Evolutionary conservation across 768 basidiomycete genomes (phyloP).

Genomic region (Lactifluus piperatus): DNA sequence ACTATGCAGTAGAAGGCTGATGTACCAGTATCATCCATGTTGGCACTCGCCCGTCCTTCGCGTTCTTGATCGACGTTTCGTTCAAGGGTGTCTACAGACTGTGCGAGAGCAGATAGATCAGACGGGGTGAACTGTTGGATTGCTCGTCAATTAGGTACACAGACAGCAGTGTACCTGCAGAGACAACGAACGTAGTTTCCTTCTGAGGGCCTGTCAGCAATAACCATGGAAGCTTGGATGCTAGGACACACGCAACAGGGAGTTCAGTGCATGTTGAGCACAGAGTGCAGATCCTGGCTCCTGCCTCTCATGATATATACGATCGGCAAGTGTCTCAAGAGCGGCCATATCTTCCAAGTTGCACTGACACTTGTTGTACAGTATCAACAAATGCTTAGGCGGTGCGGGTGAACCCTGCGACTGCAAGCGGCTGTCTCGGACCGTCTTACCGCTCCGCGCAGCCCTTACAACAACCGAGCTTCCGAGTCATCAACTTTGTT

Average conservation of each 20-base stretch:
- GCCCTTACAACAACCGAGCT: too few relatives aligned
- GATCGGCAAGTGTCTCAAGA: constrained; percentile 41
- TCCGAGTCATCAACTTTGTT: not conserved
- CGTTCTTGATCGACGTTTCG: constrained; percentile 44
- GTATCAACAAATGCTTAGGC: too few relatives aligned
- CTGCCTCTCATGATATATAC: constrained; percentile 76
- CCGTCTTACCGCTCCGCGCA: not conserved
- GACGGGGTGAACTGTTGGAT: constrained; percentile 59
- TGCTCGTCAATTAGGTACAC: constrained; percentile 18
- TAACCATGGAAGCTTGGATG: constrained; percentile 2
- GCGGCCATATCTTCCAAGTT: constrained; percentile 39
- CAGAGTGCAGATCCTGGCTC: constrained; percentile 75
- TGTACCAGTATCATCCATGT: constrained; percentile 88
- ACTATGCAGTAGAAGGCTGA: not conserved
- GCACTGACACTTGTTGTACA: too few relatives aligned
- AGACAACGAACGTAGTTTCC: constrained; percentile 39
- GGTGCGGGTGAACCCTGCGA: too few relatives aligned
- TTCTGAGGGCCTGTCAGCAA: constrained; percentile 27
- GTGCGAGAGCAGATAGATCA: constrained; percentile 69
- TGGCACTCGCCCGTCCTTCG: constrained; percentile 44
- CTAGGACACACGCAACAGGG: constrained; percentile 57
- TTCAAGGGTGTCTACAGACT: constrained; percentile 59
- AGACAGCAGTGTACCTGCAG: not conserved
- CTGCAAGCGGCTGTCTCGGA: not conserved
- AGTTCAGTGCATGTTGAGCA: constrained; percentile 81